phyloP scores from a whole-genome alignment of 768 basidiomycete genomes.

The Podaxis rugospora region DNA sequence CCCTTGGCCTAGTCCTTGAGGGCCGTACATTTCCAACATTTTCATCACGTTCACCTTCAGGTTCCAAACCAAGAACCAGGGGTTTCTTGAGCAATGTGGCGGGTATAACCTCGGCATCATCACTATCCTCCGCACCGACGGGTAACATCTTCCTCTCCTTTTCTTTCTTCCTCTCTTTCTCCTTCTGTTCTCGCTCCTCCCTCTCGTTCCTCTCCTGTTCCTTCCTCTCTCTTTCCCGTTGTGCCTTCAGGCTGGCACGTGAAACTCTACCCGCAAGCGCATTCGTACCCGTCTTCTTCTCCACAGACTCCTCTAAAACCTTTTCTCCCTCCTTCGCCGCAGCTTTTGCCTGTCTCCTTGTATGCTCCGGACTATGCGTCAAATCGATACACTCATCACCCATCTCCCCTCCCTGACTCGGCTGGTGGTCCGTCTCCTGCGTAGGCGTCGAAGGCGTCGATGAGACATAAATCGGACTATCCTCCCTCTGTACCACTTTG shows the following conservation, averaged over 20 bases:
- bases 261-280: neutral
- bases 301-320: neutral
- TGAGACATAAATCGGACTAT: conserved; percentile 6
- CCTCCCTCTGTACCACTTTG: neutral
- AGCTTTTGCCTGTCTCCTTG: neutral
- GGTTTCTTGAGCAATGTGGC: neutral
- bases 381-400: conserved; percentile 2
- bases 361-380: neutral
- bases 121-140: conserved; percentile 9
- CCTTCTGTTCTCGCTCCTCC: neutral
- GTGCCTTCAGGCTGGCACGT: neutral
- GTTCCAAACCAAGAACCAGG: neutral
- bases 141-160: conserved; percentile 14
- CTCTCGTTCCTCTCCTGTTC: conserved; percentile 4
- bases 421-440: neutral
- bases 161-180: neutral
- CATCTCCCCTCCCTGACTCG: neutral
- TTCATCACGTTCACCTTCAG: neutral
- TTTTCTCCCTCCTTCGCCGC: neutral
- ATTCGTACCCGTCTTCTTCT: neutral
- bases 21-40: neutral
- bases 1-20: neutral
- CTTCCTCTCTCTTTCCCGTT: neutral
- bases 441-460: neutral
- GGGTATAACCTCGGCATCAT: conserved; percentile 7